These are phyloP conservation scores for Paecilomyces fulvus DNA, from an alignment of 2,329 filamentous ascomycete genomes.

Conservation along the genomic window DNA sequence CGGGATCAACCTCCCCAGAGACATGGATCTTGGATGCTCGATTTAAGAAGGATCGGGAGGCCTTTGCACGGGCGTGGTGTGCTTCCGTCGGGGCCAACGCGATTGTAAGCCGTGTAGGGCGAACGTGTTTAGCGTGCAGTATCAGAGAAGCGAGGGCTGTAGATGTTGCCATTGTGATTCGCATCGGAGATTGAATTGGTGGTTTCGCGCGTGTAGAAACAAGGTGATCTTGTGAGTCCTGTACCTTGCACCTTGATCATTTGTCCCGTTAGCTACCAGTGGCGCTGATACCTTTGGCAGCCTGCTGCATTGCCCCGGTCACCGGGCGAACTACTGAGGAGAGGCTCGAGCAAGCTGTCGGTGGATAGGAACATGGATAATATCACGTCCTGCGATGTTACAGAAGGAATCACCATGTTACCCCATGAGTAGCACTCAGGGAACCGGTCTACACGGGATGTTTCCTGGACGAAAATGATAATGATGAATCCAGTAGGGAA, in stretches of 20 bases:
- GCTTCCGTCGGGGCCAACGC: slow-evolving; percentile 34
- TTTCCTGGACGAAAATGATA: background rate
- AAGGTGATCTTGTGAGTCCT: background rate
- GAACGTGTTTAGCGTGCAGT: slow-evolving; percentile 33
- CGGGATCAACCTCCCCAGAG: slow-evolving; percentile 5
- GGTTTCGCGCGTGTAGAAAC: background rate
- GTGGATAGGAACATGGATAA: background rate
- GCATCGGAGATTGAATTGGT: slow-evolving; percentile 20
- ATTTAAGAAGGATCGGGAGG: slow-evolving; percentile 26
- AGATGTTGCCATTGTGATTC: slow-evolving; percentile 30
- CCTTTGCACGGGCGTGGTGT: slow-evolving; percentile 38
- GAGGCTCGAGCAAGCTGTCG: too few species aligned
- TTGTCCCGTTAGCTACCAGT: background rate
- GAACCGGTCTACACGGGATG: background rate
- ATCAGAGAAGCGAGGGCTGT: slow-evolving; percentile 35
- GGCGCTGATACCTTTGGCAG: too few species aligned
- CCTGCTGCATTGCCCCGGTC: too few species aligned
- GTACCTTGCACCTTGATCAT: background rate
- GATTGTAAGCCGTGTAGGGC: slow-evolving; percentile 31
- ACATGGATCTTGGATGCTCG: slow-evolving; percentile 30
- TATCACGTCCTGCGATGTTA: background rate
- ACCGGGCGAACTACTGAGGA: too few species aligned
- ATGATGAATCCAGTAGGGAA: background rate
- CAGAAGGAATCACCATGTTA: too few species aligned
- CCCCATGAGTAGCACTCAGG: background rate